These are phyloP conservation scores for Botrytis medusae DNA, from an alignment of 2,329 filamentous ascomycete species.

Conservation along the genomic window DNA sequence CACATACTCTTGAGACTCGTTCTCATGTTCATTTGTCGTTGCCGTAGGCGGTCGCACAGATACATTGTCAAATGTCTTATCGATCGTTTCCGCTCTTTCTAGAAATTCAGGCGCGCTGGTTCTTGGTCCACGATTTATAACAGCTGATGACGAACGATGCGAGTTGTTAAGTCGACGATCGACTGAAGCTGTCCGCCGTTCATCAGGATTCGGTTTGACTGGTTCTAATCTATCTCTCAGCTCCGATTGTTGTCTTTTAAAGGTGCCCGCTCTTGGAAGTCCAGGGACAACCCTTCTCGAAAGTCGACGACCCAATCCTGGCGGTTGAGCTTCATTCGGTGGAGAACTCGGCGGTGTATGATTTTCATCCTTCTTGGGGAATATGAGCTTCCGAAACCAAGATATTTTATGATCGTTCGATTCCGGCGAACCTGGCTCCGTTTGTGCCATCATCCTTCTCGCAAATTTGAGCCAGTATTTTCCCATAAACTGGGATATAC, in stretches of 20 bases:
- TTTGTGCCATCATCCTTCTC: constrained; percentile 23
- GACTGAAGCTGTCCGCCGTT: constrained; percentile 70
- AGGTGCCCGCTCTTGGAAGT: constrained; percentile 73
- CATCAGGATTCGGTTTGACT: constrained; percentile 59
- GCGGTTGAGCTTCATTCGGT: constrained; percentile 26
- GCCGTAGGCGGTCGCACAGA: constrained; percentile 22
- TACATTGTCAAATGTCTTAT: constrained; percentile 27
- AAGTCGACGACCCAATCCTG: constrained; percentile 36
- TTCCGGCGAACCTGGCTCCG: constrained; percentile 33
- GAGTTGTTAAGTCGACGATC: constrained; percentile 47
- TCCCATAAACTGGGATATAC: constrained; percentile 15
- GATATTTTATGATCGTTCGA: constrained; percentile 36
- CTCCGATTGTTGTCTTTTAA: constrained; percentile 82
- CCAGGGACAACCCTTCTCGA: constrained; percentile 69
- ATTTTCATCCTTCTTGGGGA: constrained; percentile 35
- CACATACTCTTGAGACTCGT: constrained; percentile 33
- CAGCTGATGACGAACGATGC: constrained; percentile 32
- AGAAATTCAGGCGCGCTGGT: constrained; percentile 38
- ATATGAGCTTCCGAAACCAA: constrained; percentile 39
- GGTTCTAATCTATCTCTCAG: constrained; percentile 70
- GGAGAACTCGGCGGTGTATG: constrained; percentile 26
- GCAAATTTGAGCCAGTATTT: constrained; percentile 6
- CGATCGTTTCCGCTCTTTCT: constrained; percentile 30
- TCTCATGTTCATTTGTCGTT: constrained; percentile 28
- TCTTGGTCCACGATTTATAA: constrained; percentile 28